These are phyloP conservation scores for Anaeramoeba flamelloides DNA, from an alignment of 78 protist species.

Conservation along the genomic window DNA sequence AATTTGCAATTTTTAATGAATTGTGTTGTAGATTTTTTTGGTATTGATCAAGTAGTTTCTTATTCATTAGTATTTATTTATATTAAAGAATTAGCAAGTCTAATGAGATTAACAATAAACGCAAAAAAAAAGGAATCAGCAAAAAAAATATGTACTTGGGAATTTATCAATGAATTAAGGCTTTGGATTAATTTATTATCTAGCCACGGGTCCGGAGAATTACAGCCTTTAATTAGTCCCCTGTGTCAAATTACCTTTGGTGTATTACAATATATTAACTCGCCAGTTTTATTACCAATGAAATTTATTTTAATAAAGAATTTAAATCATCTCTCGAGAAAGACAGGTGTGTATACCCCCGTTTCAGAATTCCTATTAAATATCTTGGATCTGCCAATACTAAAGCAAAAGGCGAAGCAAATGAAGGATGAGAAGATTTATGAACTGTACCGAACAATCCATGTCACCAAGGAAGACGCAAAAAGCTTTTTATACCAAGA, in stretches of 20 bases:
- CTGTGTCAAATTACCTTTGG: background rate
- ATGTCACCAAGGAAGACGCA: background rate
- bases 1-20: background rate
- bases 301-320: background rate
- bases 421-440: background rate
- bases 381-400: background rate
- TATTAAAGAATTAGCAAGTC: background rate
- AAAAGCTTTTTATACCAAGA: background rate
- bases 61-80: background rate
- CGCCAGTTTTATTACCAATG: background rate
- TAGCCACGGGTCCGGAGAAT: background rate
- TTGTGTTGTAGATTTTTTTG: background rate
- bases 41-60: background rate
- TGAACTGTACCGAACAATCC: background rate
- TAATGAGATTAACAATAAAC: background rate
- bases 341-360: background rate
- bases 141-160: background rate
- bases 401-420: background rate
- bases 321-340: background rate
- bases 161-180: background rate
- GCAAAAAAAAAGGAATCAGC: background rate
- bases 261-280: background rate
- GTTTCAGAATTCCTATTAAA: background rate
- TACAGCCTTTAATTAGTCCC: background rate
- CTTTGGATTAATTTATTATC: background rate